phyloP scores from a whole-genome alignment of 2,329 filamentous ascomycete species.

The Hortaea werneckii region DNA sequence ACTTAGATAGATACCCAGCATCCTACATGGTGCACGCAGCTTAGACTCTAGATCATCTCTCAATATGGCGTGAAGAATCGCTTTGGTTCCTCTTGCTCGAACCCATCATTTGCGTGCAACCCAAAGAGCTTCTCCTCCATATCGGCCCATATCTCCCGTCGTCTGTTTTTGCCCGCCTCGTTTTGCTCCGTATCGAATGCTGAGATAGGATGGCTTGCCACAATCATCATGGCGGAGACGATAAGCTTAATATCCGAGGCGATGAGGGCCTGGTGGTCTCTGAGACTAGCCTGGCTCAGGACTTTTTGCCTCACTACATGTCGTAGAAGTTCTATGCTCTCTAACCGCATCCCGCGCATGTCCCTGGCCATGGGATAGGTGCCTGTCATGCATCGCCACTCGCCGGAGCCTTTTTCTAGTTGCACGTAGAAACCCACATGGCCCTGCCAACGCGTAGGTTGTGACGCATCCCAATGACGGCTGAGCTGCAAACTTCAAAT shows the following conservation, averaged over 20 bases:
- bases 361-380: conserved; percentile 13
- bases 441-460: conserved; percentile 14
- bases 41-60: too few relatives aligned
- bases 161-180: conserved; percentile 3
- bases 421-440: conserved; percentile 20
- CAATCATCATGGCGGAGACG: conserved; percentile 12
- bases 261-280: background rate
- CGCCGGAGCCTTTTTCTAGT: conserved; percentile 4
- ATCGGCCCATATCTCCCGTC: conserved; percentile 3
- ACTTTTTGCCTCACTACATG: conserved; percentile 5
- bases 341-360: conserved; percentile 12
- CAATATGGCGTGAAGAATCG: too few relatives aligned
- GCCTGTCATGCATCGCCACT: conserved; percentile 6
- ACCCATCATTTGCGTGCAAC: background rate
- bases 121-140: conserved; percentile 6
- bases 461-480: conserved; percentile 14
- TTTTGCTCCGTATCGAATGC: conserved; percentile 6
- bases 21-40: background rate
- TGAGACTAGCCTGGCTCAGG: background rate
- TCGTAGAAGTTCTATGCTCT: conserved; percentile 15
- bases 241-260: conserved; percentile 10
- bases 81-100: too few relatives aligned
- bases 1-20: conserved; percentile 16
- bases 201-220: conserved; percentile 14
- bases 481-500: conserved; percentile 13